Evolutionary conservation across 192 early-diverging fungal genomes (phyloP), one percentile per base, ranked within the genome.

Genomic region (Gonapodya sp.): DNA sequence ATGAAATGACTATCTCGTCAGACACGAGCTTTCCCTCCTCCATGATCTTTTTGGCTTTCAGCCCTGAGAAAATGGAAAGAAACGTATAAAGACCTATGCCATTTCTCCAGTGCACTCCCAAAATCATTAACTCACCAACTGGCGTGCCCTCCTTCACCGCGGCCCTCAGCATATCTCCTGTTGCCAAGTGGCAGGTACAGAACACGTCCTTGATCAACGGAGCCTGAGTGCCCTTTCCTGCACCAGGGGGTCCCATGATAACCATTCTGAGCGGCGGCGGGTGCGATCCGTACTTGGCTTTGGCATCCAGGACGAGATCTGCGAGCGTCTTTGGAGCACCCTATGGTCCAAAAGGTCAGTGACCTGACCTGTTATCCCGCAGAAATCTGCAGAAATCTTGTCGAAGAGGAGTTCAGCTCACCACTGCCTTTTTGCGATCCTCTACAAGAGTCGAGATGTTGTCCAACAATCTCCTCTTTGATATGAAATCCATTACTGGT

Each of bases 41-140:
- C 98, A 99, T 99, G 86, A 99, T 92, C 91, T 96, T 96, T 92
- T 99, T 99, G 82, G 98, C 98, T 85, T 95, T 90, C 85, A 81
- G 18, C 31, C 80, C 80, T 34, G 78, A 2, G 34, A 64, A 31
- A 77, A 18, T 2, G 2, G n/a, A n/a, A n/a, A n/a, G n/a, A n/a
- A n/a, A n/a, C n/a, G n/a, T n/a, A n/a, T n/a, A n/a, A n/a, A n/a
- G n/a, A n/a, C n/a, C n/a, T n/a, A n/a, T n/a, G n/a, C n/a, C n/a
- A n/a, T n/a, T n/a, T n/a, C n/a, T n/a, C n/a, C n/a, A n/a, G n/a
- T n/a, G n/a, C n/a, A n/a, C n/a, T n/a, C n/a, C n/a, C n/a, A n/a
- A n/a, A n/a, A n/a, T n/a, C n/a, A n/a, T n/a, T n/a, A 77, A 77
- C 75, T 34, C 18, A 77, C 75, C 75, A 31, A 77, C 30, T 14